These are phyloP conservation scores for Phytophthora hybrid DNA, from an alignment of 352 stramenopile genomes.

Conservation along the genomic window DNA sequence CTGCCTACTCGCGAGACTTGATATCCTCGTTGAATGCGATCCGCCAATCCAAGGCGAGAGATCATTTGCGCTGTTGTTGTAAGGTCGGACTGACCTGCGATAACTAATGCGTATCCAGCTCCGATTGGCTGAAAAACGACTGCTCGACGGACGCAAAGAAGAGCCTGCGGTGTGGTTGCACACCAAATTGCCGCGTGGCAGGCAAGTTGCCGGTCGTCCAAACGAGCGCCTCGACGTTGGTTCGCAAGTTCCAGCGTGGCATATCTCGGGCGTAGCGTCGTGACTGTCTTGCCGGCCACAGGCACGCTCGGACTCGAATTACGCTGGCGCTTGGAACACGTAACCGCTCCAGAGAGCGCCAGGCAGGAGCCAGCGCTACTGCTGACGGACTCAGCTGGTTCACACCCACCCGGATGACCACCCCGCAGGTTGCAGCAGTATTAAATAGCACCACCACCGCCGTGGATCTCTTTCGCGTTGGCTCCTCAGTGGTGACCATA, in stretches of 20 bases:
- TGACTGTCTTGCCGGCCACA: slow-evolving; percentile 1
- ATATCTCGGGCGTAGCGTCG: slow-evolving; percentile 8
- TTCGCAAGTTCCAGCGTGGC: background rate
- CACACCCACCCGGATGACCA: background rate
- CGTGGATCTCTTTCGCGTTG: background rate
- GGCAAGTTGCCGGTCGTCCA: slow-evolving; percentile 27
- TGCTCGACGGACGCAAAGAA: slow-evolving; percentile 13
- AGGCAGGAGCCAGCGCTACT: background rate
- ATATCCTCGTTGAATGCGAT: slow-evolving; percentile 22
- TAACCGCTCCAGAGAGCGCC: background rate
- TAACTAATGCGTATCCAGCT: background rate
- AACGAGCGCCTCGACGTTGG: slow-evolving; percentile 21
- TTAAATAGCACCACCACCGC: background rate
- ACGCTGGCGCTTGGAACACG: background rate
- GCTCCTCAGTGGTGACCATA: background rate
- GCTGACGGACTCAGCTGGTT: slow-evolving; percentile 1
- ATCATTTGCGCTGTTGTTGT: background rate
- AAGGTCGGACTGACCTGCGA: slow-evolving; percentile 28
- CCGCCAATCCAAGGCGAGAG: background rate
- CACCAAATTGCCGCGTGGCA: slow-evolving; percentile 45
- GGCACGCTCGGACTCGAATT: background rate
- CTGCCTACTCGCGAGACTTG: slow-evolving; percentile 9
- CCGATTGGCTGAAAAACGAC: slow-evolving; percentile 18
- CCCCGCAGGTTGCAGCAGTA: background rate
- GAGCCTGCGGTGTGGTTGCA: slow-evolving; percentile 7